Evolutionary conservation across 495 filamentous ascomycete species (phyloP), one percentile per base, ranked within the genome.

Genomic region (Saxophila tyrrhenica): DNA sequence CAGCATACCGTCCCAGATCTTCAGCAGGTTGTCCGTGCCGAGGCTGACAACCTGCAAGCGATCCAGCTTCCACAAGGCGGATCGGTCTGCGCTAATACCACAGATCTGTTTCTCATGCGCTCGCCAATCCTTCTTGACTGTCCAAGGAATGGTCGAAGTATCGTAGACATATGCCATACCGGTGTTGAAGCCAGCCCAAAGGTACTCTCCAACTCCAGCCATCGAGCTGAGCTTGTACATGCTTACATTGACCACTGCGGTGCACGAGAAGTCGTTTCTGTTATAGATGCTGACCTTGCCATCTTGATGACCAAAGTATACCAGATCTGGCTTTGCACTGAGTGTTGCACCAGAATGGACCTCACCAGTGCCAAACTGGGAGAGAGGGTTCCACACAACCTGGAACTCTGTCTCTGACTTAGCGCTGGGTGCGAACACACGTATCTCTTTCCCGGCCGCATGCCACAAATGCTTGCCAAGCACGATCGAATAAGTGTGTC

Each of bases 161-260:
- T 97, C 90, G 64, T 95, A 98, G 13, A 97, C 85, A 57, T 87
- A 89, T 25, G 95, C 81, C 80, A 85, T 95, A n/a, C 92, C 92
- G 1, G 85, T 95, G 63, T 89, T 95, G 69, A 88, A 97, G 7
- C 81, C 94, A 32, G 89, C 88, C 92, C 92, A 98, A 9, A 98
- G 76, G 66, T 88, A 79, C 56, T 82, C 78, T 0, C 89, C 91
- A 9, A 89, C 86, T 8, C 89, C 86, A 17, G 79, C 79, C 24
- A 98, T 75, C 24, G 86, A 84, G 63, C 87, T 95, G 69, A 97
- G 91, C 69, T 95, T 98, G 75, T 95, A 97, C 2, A 89, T 76
- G 67, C 88, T 97, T 56, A 94, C 79, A 61, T 77, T 94, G 48
- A 95, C 72, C 24, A 94, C 75, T 17, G 78, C 78, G 15, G 94